A percentile compares a stretch with the other conserved stretches of the same genome.
Evolutionary conservation across 2,329 filamentous ascomycete species (phyloP).

Genomic region (Ophiostoma quercus): DNA sequence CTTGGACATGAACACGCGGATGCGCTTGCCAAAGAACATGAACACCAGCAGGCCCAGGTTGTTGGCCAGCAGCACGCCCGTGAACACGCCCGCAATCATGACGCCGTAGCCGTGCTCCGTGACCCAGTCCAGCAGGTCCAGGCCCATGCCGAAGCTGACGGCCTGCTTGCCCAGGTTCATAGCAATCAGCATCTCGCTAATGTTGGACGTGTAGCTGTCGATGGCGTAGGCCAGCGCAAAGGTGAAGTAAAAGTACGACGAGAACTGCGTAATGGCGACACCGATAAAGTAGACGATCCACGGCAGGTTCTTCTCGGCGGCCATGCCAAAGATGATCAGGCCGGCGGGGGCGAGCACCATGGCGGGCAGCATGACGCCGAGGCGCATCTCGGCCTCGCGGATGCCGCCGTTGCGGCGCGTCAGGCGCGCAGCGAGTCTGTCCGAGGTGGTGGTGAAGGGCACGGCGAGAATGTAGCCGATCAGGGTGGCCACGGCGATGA

Average conservation of each 20-base stretch:
- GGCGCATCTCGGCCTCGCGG: constrained; percentile 46
- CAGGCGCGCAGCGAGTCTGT: constrained; percentile 41
- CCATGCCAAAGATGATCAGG: constrained; percentile 40
- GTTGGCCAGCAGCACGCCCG: constrained; percentile 45
- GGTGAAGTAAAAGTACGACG: constrained; percentile 51
- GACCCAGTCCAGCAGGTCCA: constrained; percentile 49
- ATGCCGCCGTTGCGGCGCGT: constrained; percentile 42
- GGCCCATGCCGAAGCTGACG: constrained; percentile 49
- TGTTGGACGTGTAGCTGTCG: constrained; percentile 53
- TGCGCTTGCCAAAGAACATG: constrained; percentile 47
- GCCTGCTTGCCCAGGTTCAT: constrained; percentile 55
- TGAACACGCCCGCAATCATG: constrained; percentile 49
- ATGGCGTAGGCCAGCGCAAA: constrained; percentile 58
- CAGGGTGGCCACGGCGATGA: constrained; percentile 41
- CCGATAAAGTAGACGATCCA: constrained; percentile 47
- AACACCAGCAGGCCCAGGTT: constrained; percentile 46
- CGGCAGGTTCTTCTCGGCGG: constrained; percentile 38
- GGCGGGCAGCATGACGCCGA: constrained; percentile 38
- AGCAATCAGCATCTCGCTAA: constrained; percentile 58
- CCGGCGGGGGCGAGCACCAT: constrained; percentile 40
- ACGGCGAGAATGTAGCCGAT: constrained; percentile 39
- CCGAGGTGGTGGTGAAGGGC: constrained; percentile 41
- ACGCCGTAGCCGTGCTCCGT: constrained; percentile 44
- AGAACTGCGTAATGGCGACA: constrained; percentile 45
- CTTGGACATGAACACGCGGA: constrained; percentile 41